Evolutionary conservation across 345 rosid species (phyloP).

Genomic region (Mallotus nudiflorus): DNA sequence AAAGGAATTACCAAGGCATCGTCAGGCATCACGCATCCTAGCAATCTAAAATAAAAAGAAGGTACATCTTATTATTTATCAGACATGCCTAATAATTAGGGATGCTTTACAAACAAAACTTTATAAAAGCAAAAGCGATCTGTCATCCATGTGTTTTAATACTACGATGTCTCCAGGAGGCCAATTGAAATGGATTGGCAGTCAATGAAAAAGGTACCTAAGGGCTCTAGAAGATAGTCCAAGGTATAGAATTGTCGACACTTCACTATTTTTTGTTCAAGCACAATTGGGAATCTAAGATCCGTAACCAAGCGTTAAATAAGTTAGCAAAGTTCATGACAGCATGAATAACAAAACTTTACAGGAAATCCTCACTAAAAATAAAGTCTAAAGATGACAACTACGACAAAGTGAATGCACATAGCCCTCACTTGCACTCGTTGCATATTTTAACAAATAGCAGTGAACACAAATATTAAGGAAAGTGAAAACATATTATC

Average conservation of each 20-base stretch:
- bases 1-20: not conserved
- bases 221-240: not conserved
- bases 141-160: constrained; percentile 19
- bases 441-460: not conserved
- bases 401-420: not conserved
- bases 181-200: not conserved
- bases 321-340: constrained; percentile 9
- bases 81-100: not conserved
- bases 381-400: not conserved
- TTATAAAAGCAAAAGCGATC: constrained; percentile 14
- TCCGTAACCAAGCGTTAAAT: not conserved
- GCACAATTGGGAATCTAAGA: not conserved
- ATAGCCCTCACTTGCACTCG: not conserved
- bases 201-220: not conserved
- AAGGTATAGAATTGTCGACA: constrained; percentile 7
- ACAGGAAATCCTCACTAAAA: not conserved
- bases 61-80: not conserved
- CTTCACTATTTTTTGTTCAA: constrained; percentile 12
- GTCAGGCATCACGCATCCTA: not conserved
- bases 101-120: not conserved
- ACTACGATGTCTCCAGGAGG: not conserved
- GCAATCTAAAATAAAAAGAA: constrained; percentile 13
- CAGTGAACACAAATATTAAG: no score
- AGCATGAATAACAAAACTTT: constrained; percentile 6
- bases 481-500: no score